A percentile compares a stretch with the other conserved stretches of the same genome.
Evolutionary conservation across 768 basidiomycete species (phyloP).

Genomic region (Rossbeevera mucosa): DNA sequence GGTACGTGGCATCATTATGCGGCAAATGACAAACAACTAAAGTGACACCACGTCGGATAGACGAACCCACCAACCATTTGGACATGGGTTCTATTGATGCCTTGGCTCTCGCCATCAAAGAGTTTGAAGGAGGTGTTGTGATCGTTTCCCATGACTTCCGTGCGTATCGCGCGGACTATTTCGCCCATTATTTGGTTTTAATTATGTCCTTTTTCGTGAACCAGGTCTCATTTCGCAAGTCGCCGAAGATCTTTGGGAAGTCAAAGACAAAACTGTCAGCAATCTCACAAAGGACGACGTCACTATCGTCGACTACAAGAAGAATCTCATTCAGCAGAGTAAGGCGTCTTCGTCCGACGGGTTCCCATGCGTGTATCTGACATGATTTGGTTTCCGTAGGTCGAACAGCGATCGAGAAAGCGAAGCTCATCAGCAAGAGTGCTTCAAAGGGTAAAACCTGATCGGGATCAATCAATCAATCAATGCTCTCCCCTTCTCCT

Average conservation of each 20-base stretch:
- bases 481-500: neutral
- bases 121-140: conserved; percentile 96
- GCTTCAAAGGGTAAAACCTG: conserved; percentile 66
- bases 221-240: conserved; percentile 93
- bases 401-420: conserved; percentile 85
- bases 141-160: conserved; percentile 99
- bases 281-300: conserved; percentile 91
- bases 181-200: conserved; percentile 1
- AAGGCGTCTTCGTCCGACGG: conserved; percentile 26
- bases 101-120: conserved; percentile 91
- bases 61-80: conserved; percentile 96
- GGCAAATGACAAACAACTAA: conserved; percentile 1
- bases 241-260: conserved; percentile 98
- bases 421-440: conserved; percentile 87
- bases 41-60: conserved; percentile 33
- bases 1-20: conserved; percentile 40
- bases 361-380: conserved; percentile 1
- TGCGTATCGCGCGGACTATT: conserved; percentile 36
- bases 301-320: conserved; percentile 92
- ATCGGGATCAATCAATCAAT: conserved; percentile 4
- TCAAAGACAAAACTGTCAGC: conserved; percentile 87
- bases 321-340: conserved; percentile 76
- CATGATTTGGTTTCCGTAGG: conserved; percentile 38
- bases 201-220: conserved; percentile 10
- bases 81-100: conserved; percentile 99